phyloP scores from a whole-genome alignment of 441 rosid species.

The Lepidium campestre region DNA sequence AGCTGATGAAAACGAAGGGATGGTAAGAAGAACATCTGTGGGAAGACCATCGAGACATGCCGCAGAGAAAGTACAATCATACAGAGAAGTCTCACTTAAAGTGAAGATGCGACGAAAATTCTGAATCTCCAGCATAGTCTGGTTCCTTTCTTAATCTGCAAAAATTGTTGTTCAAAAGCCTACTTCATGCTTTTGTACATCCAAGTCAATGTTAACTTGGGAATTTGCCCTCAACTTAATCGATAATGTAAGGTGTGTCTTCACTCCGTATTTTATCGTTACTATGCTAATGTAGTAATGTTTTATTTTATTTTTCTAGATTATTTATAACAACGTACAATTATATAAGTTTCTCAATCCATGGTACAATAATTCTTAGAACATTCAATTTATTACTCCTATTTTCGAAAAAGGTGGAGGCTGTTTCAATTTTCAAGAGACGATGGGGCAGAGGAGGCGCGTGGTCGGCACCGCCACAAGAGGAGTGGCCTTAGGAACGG shows the following conservation, averaged over 20 bases:
- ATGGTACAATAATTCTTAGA: background rate
- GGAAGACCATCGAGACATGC: slow-evolving; percentile 53
- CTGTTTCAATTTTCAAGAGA: background rate
- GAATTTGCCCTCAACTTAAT: background rate
- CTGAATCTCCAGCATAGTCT: slow-evolving; percentile 5
- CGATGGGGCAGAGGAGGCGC: slow-evolving; percentile 31
- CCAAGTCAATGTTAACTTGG: background rate
- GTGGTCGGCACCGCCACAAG: slow-evolving; percentile 36
- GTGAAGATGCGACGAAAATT: slow-evolving; percentile 46
- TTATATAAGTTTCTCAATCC: background rate
- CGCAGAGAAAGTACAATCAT: slow-evolving; percentile 48
- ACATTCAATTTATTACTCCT: background rate
- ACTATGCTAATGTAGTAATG: no score
- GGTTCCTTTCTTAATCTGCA: background rate
- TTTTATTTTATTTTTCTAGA: no score
- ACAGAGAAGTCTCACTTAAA: slow-evolving; percentile 53
- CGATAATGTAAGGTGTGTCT: background rate
- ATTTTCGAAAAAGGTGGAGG: background rate
- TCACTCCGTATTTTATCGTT: background rate
- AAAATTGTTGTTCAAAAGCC: slow-evolving; percentile 7
- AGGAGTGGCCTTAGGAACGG: slow-evolving; percentile 37
- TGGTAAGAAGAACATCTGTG: slow-evolving; percentile 27
- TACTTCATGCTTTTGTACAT: slow-evolving; percentile 4
- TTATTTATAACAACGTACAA: background rate
- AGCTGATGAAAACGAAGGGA: slow-evolving; percentile 27